Base-by-base conservation (phyloP, 148 eudicot genomes). In the Spergularia bocconei region DNA sequence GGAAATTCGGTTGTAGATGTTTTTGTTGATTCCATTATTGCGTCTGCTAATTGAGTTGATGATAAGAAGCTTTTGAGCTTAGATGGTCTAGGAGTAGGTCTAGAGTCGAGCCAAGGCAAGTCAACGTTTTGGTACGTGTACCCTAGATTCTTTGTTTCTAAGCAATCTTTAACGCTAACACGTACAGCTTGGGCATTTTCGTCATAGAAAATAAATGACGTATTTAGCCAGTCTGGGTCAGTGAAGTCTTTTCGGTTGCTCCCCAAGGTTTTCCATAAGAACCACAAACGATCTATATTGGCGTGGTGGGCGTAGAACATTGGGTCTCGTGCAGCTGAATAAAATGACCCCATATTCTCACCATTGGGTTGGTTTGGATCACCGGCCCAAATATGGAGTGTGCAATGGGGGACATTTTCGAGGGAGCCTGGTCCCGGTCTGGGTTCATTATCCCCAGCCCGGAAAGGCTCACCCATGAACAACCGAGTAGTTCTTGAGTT, bases 291-390 rank as follows among this genome's bases (percentile, higher is more conserved):
- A 21, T 93, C 97, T 6, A 90, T 58, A 19, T 93, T 91, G 13
- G 86, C 58, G 33, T 93, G 98, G 71, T 93, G 98, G 54, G 81
- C 88, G 19, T 63, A 93, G 69, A 91, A 93, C 4, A 93, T 62
- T 4, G 98, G 95, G 75, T 93, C 97, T 0, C 91, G 67, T 0
- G 66, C 98, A 1, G 98, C 97, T 0, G 98, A 90, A 81, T 91
- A 93, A 70, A 93, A 91, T 79, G 83, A 86, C 4, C 98, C 98
- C 98, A 91, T 91, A 77, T 93, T 79, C 78, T 93, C 98, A 1
- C 74, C 41, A 8, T 85, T 82, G 10, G 89, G 87, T 64, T 86
- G 92, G 72, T 70, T 80, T 1, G 82, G 80, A 47, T 91, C 91
- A 4, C 95, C 95, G 9, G 88, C 65, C 97, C 97, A 91, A 3